Base-by-base conservation (phyloP, 805 yeast genomes). In the Starmerella potacharoeniae region DNA sequence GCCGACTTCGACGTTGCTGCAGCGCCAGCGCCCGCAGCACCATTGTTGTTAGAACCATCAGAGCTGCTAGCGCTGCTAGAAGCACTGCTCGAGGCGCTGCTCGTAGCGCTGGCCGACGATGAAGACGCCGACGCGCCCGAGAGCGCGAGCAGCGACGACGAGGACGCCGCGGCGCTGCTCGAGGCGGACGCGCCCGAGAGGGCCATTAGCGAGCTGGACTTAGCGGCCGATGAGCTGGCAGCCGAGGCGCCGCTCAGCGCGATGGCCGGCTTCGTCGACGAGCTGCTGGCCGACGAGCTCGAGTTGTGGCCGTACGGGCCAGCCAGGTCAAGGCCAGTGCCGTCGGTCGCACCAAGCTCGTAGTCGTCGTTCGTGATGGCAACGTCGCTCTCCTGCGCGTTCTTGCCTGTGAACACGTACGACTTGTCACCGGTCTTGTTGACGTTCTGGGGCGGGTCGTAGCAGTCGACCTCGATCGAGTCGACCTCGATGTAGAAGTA, bases 401-500 rank as follows among this genome's bases (percentile, higher is more conserved):
- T 71, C 62, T 73, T 74, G 64, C 67, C 74, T 45, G 80, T 79
- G 73, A 74, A 86, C 22, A 73, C 68, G 65, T 83, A 83, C 0
- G 84, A 72, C 46, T 65, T 68, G 50, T 76, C 67, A 49, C 83
- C 83, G 36, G 69, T 68, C 50, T 67, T 66, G 43, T 64, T 62
- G 33, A 82, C 75, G 37, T 72, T 77, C 11, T 73, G 62, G 33
- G 96, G 96, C 39, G 88, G 78, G 64, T 78, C 87, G 69, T 86
- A 84, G 65, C 95, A 80, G 51, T 79, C 75, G 49, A 89, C 77
- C 14, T 76, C 73, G 39, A 87, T 74, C 46, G 77, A 75, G 63
- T 81, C 74, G 48, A 90, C 64, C 56, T 77, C 75, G 31, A 85
- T 82, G 67, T 81, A 87, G 72, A 79, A 83, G 73, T 89, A 90